Percentiles rank a stretch among this genome's conserved stretches.
phyloP scores from a whole-genome alignment of 1,139 yeast species.

The Taiozyma onychis region DNA sequence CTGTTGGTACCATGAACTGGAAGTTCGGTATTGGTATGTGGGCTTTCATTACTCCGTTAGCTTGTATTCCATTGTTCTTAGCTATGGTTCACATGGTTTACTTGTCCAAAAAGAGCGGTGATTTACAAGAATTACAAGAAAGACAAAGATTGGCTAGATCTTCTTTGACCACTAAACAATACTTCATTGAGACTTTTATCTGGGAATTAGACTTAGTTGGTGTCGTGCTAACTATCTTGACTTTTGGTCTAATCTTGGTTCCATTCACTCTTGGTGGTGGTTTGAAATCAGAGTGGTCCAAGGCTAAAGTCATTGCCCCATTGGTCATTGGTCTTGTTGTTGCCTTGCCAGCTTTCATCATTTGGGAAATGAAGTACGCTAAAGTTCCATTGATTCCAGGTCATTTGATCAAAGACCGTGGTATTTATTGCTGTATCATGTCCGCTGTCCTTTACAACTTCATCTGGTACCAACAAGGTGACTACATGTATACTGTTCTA shows the following conservation, averaged over 20 bases:
- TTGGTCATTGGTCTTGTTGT: slow-evolving; percentile 51
- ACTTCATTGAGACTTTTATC: slow-evolving; percentile 30
- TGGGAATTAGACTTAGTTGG: slow-evolving; percentile 58
- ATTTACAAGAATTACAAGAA: slow-evolving; percentile 22
- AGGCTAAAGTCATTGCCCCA: slow-evolving; percentile 54
- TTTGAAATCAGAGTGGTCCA: slow-evolving; percentile 41
- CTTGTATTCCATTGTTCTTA: slow-evolving; percentile 47
- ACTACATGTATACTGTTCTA: slow-evolving; percentile 56
- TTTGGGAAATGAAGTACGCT: slow-evolving; percentile 51
- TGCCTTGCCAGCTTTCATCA: slow-evolving; percentile 42
- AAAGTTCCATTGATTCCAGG: slow-evolving; percentile 49
- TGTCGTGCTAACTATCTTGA: slow-evolving; percentile 40
- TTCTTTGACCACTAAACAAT: slow-evolving; percentile 22
- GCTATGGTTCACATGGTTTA: slow-evolving; percentile 47
- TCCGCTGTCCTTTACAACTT: slow-evolving; percentile 51
- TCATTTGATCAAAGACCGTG: slow-evolving; percentile 50
- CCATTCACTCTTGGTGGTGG: slow-evolving; percentile 62
- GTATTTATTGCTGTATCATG: slow-evolving; percentile 52
- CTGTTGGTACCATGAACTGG: slow-evolving; percentile 39
- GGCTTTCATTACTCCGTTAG: slow-evolving; percentile 63
- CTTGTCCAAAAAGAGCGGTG: slow-evolving; percentile 40
- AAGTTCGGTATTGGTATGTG: slow-evolving; percentile 69
- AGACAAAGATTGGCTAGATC: slow-evolving; percentile 23
- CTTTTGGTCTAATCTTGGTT: slow-evolving; percentile 45
- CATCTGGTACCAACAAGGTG: slow-evolving; percentile 64